Base-by-base conservation (phyloP, 306 rosid genomes). In the Lathyrus aphaca region DNA sequence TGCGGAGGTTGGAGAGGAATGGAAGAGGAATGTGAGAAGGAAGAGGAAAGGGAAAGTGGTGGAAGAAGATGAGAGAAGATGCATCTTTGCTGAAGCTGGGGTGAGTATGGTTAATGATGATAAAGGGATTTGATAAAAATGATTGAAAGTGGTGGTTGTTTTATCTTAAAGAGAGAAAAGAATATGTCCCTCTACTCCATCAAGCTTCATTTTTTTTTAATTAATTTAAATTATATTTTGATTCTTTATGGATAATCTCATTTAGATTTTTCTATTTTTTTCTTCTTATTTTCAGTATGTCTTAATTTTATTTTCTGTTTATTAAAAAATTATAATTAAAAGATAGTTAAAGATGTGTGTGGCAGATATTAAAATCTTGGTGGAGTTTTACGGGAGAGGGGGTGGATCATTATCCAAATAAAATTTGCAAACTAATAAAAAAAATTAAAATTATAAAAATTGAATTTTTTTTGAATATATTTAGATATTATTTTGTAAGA, bases 71-170 rank as follows among this genome's bases (percentile, higher is more conserved):
- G 73, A 64, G 68, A 56, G 73, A 14, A 63, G 68, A 55, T 55
- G 40, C 81, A 77, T 77, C 3, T 44, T 64, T 23, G n/a, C n/a
- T n/a, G n/a, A n/a, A n/a, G 48, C 10, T 46, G 9, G 40, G 35
- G 64, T 37, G 30, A 9, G 15, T 10, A 30, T 30, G 7, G 71
- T 18, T 8, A 60, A 30, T 66, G 30, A 30, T 48, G 5, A 65
- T 15, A 32, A 29, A 25, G n/a, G 23, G 29, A 16, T 45, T 66
- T 46, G 15, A 14, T 29, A 2, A 10, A 10, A 51, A 45, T 45
- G 8, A 45, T 45, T 4, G 9, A 43, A 63, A 40, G 32, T 32
- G 32, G 68, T 62, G 66, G 43, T 58, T 30, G 43, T 55, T 55
- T 11, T 25, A 29, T 8, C 30, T 56, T 13, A 32, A 32, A n/a